Base-by-base conservation (phyloP, 176 grass and related monocot genomes). In the Oryza longistaminata region DNA sequence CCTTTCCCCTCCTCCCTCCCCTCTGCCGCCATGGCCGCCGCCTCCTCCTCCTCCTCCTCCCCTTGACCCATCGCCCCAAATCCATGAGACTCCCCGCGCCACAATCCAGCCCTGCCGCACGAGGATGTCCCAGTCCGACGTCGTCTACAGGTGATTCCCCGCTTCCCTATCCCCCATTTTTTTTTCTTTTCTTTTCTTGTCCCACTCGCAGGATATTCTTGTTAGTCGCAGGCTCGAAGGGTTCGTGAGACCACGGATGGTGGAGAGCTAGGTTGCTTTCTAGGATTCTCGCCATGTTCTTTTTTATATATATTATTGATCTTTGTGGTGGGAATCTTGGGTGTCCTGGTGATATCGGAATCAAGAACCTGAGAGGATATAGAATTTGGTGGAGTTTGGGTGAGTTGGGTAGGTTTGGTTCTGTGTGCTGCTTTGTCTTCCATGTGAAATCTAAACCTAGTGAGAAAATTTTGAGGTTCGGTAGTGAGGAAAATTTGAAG, bases 81-180 rank as follows among this genome's bases (percentile, higher is more conserved):
- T 85, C 87, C 76, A 92, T 93, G 88, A 90, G 81, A 85, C 61
- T 69, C 53, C 35, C 81, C 42, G 66, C 81, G 74, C 25, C 49
- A 66, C 7, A 82, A 85, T 61, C 75, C 75, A 65, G 83, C 81
- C 86, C 29, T 73, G 74, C 42, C 68, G 70, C 75, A 73, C 80
- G 35, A 93, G 82, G 88, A 93, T 93, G 92, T 93, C 88, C 92
- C 92, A 81, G 79, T 39, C 83, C 66, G 88, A 91, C 86, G 88
- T 91, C 31, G 70, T 83, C 22, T 93, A 93, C 88, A 93, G 92
- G 92, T 93, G 72, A 86, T 62, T 74, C 13, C 11, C 34, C 66
- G 29, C 29, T 37, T 14, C 11, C 3, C 3, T 50, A 42, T 42
- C 77, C 73, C 60, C 3, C 35, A 6, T 7, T 37, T 71, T 35